Evolutionary conservation across 2,329 filamentous ascomycete species (phyloP), one percentile per base, ranked within the genome.

Genomic region (Colletotrichum sp.): DNA sequence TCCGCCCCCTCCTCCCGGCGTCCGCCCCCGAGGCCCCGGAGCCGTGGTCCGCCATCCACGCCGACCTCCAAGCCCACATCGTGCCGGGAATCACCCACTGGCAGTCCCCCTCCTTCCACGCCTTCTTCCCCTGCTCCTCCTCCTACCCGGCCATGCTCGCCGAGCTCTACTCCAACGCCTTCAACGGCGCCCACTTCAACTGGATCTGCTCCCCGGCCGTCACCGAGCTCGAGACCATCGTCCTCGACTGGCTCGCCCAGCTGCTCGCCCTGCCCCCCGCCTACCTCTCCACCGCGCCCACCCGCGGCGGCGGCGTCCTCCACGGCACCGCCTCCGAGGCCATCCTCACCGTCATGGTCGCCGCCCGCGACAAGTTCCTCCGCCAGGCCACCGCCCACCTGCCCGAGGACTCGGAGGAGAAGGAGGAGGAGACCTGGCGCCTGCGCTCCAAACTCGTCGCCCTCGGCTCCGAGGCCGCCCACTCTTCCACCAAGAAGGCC

Each of bases 71-170:
- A 79, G 86, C 90, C 59, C 95, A 97, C 82, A 98, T 98, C 81
- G 92, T 98, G 82, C 96, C 96, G 0, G 96, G 96, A 7, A 88
- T 98, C 70, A 98, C 96, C 1, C 96, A 98, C 85, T 98, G 96
- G 96, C 94, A 98, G 83, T 95, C 93, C 4, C 96, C 95, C 18
- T 96, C 96, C 82, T 98, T 98, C 89, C 95, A 98, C 91, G 96
- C 96, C 59, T 98, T 97, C 88, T 98, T 97, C 85, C 94, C 96
- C 2, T 95, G 95, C 65, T 92, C 92, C 28, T 92, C 93, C 69
- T 95, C 94, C 43, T 98, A 94, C 82, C 96, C 96, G 1, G 91
- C 93, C 32, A 96, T 98, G 83, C 90, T 98, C 13, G 96, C 95
- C 24, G 96, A 98, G 85, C 92, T 98, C 87, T 98, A 98, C 88